phyloP scores from a whole-genome alignment of 306 rosid genomes.

The Acacia acuminata region DNA sequence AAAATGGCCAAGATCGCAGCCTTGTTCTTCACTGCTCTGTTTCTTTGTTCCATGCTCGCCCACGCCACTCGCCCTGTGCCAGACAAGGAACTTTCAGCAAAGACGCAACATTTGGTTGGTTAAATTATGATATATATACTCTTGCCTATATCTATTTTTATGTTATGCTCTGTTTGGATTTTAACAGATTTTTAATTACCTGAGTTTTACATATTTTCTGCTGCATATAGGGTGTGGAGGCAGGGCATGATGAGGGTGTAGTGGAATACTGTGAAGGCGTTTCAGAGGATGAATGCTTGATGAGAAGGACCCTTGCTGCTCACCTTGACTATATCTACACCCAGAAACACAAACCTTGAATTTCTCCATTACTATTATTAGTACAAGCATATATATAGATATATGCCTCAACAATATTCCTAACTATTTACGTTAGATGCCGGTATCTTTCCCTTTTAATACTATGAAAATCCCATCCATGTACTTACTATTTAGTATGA shows the following conservation, averaged over 20 bases:
- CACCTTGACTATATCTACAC: slow-evolving; percentile 64
- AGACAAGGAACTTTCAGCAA: slow-evolving; percentile 3
- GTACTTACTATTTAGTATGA: neutral
- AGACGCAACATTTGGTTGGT: slow-evolving; percentile 23
- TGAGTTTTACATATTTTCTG: neutral
- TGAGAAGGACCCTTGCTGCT: slow-evolving; percentile 51
- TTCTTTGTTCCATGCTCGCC: slow-evolving; percentile 35
- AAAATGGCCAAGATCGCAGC: slow-evolving; percentile 36
- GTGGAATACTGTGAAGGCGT: slow-evolving; percentile 43
- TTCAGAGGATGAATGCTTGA: slow-evolving; percentile 54
- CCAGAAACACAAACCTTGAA: slow-evolving; percentile 45
- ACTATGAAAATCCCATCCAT: neutral
- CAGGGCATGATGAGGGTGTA: neutral
- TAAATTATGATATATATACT: neutral
- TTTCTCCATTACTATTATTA: neutral
- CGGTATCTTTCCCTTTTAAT: neutral
- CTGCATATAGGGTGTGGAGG: slow-evolving; percentile 27
- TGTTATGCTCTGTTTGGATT: neutral
- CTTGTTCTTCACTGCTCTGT: slow-evolving; percentile 36
- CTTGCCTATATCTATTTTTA: neutral
- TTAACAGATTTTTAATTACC: neutral
- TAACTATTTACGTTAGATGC: neutral
- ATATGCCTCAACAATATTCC: neutral
- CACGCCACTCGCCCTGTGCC: slow-evolving; percentile 42
- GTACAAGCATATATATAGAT: neutral